These are phyloP conservation scores for Boeremia lycopersici DNA, from an alignment of 2,329 filamentous ascomycete species.

Conservation along the genomic window DNA sequence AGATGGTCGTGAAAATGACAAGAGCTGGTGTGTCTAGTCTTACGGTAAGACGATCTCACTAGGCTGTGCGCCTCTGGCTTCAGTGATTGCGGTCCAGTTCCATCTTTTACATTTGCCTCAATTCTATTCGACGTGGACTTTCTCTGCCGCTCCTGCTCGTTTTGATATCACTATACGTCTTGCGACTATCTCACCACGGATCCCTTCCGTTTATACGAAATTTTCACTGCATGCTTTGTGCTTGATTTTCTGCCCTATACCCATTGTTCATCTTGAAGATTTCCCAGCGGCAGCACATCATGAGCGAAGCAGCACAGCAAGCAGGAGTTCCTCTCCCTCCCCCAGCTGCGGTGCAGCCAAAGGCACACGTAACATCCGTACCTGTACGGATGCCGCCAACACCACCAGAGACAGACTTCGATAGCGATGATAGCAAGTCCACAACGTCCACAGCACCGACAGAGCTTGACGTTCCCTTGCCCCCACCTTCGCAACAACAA, in stretches of 20 bases:
- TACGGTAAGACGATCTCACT: constrained; percentile 5
- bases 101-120: constrained; percentile 1
- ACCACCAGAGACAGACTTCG: constrained; percentile 44
- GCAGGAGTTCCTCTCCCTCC: constrained; percentile 24
- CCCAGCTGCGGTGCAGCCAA: constrained; percentile 23
- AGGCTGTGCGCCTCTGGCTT: constrained; percentile 1
- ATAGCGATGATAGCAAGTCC: constrained; percentile 35
- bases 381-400: constrained; percentile 39
- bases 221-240: neutral
- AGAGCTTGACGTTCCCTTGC: constrained; percentile 64
- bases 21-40: constrained; percentile 13
- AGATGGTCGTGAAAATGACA: constrained; percentile 16
- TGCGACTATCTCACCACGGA: neutral
- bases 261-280: neutral
- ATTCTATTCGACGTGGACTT: constrained; percentile 5
- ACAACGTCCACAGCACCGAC: constrained; percentile 19
- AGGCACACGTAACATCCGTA: constrained; percentile 23
- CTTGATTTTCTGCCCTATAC: constrained; percentile 5
- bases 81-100: neutral
- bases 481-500: constrained; percentile 67
- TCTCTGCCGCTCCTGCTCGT: neutral
- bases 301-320: constrained; percentile 26
- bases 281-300: constrained; percentile 10
- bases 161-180: neutral
- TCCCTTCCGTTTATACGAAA: neutral